Conservation (phyloP, 2,329 filamentous ascomycete genomes). For the Botrytis aclada region DNA sequence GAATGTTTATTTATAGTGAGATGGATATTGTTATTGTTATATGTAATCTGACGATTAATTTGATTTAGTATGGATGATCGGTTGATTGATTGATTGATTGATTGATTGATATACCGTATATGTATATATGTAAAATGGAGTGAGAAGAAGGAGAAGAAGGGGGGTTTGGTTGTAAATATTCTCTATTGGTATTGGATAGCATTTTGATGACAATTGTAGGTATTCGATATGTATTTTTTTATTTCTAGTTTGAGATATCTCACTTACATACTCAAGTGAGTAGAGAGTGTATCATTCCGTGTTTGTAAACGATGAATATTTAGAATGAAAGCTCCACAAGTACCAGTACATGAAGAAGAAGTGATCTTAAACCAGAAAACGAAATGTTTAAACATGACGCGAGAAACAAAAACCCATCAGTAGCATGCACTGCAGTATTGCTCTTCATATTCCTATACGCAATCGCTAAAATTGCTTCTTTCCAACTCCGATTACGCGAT, state of each 20-base stretch:
- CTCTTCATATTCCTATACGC: neutral
- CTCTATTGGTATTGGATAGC: neutral
- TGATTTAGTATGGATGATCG: no score
- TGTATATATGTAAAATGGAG: fast-evolving
- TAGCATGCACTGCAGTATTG: neutral
- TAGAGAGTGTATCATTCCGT: neutral
- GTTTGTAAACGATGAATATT: neutral
- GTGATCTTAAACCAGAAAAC: neutral
- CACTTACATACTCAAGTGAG: neutral
- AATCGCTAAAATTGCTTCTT: neutral
- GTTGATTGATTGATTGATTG: no score
- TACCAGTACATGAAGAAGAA: neutral
- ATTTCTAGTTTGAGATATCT: no score
- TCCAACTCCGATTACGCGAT: neutral
- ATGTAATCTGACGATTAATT: no score
- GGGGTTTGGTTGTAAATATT: no score
- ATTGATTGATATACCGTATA: no score
- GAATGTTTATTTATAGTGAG: no score
- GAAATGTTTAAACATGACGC: neutral
- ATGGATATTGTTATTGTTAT: no score
- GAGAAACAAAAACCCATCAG: neutral
- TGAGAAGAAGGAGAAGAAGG: neutral
- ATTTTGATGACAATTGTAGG: neutral
- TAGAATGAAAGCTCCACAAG: neutral
- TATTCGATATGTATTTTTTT: neutral